A percentile compares a stretch with the other conserved stretches of the same genome.
Evolutionary conservation across 352 stramenopile genomes (phyloP).

Genomic region (Pythium angustatum): DNA sequence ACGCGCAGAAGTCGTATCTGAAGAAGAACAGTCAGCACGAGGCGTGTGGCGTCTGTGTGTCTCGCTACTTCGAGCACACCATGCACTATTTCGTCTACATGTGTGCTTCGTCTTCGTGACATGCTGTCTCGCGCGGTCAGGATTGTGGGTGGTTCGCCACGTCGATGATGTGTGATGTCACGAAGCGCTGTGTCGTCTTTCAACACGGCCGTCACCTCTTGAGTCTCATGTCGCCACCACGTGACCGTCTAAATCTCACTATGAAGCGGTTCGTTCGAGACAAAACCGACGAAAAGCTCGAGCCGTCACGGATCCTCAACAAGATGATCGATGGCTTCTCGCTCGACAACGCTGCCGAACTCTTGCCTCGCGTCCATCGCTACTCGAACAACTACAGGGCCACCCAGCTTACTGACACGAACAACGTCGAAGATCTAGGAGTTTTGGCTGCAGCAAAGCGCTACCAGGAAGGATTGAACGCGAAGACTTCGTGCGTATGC

Average conservation of each 20-base stretch:
- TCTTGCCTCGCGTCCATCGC: not conserved
- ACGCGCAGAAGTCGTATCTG: slow-evolving; percentile 1
- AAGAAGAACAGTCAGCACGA: slow-evolving; percentile 13
- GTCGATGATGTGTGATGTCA: not conserved
- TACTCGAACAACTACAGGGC: not conserved
- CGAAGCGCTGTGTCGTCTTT: not conserved
- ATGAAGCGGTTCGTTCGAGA: not conserved
- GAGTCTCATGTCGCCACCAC: not conserved
- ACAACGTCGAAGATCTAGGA: not conserved
- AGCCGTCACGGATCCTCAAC: not conserved
- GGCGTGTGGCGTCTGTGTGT: not conserved
- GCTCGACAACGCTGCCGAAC: not conserved
- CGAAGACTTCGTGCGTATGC: not conserved
- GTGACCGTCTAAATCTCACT: not conserved
- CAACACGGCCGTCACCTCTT: not conserved
- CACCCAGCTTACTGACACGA: not conserved
- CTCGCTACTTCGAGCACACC: not conserved
- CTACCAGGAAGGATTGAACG: not conserved
- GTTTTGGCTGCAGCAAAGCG: not conserved
- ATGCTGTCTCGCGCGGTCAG: not conserved
- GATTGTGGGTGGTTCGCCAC: not conserved
- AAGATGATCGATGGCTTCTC: not conserved
- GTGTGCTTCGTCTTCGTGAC: not conserved
- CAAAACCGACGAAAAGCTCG: not conserved
- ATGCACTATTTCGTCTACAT: slow-evolving; percentile 6